Conservation (phyloP, 2,329 filamentous ascomycete genomes). For the Trichoderma endophyticum region DNA sequence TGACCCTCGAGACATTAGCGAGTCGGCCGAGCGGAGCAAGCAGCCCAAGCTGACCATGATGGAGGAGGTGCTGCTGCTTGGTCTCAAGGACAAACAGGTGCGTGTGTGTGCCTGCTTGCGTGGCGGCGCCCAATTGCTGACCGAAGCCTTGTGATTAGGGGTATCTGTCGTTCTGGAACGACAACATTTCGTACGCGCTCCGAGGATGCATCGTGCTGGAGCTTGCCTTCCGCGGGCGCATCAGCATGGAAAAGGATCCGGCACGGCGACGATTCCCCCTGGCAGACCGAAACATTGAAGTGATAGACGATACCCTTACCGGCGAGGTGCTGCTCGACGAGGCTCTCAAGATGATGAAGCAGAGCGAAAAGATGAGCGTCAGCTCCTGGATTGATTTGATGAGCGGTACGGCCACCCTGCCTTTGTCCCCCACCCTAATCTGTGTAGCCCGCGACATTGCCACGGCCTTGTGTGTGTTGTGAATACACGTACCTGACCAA, state of each 20-base stretch:
- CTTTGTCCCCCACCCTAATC: background rate
- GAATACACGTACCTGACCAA: background rate
- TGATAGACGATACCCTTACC: constrained; percentile 92
- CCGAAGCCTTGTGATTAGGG: constrained; percentile 55
- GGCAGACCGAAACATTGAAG: constrained; percentile 91
- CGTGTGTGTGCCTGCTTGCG: constrained; percentile 25
- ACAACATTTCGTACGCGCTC: constrained; percentile 98
- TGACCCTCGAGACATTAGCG: constrained; percentile 94
- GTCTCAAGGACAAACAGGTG: constrained; percentile 98
- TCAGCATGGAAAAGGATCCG: constrained; percentile 98
- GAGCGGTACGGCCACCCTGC: constrained; percentile 67
- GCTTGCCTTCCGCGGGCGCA: constrained; percentile 88
- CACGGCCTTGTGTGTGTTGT: background rate
- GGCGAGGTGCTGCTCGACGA: constrained; percentile 97
- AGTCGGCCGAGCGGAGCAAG: constrained; percentile 93
- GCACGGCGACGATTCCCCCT: constrained; percentile 87
- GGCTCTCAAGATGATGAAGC: constrained; percentile 99
- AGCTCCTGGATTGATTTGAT: constrained; percentile 98
- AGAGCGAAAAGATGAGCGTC: constrained; percentile 99
- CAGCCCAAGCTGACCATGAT: constrained; percentile 98
- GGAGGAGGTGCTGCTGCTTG: constrained; percentile 95
- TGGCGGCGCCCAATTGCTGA: constrained; percentile 9
- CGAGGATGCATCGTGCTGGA: constrained; percentile 98
- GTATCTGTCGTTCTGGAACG: constrained; percentile 99
- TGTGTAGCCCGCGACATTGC: background rate